Percentiles rank a stretch among this genome's conserved stretches.
These are phyloP conservation scores for Madurella fahalii DNA, from an alignment of 2,329 filamentous ascomycete genomes.

Conservation along the genomic window DNA sequence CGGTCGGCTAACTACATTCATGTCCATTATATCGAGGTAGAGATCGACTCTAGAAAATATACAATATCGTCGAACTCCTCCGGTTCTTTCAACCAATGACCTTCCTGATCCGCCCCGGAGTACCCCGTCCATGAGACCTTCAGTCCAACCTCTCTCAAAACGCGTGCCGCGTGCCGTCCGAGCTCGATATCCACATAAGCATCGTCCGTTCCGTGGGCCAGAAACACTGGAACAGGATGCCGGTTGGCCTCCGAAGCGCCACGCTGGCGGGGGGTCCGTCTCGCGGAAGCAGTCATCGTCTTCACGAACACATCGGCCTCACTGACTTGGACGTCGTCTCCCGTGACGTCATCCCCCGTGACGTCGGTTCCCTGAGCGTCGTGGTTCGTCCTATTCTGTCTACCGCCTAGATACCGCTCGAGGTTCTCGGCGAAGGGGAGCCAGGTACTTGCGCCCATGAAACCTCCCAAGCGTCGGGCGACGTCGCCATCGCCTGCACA, in stretches of 20 bases:
- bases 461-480: not conserved
- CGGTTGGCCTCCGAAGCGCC: not conserved
- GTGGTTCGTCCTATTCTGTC: not conserved
- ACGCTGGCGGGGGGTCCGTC: not conserved
- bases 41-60: not conserved
- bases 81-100: not conserved
- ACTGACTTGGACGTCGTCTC: not conserved
- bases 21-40: not conserved
- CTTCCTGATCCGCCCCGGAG: not conserved
- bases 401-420: not conserved
- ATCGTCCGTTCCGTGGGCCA: not conserved
- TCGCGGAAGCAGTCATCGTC: not conserved
- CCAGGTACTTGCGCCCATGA: not conserved
- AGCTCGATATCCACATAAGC: slow-evolving; percentile 1
- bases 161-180: not conserved
- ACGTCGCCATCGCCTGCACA: not conserved
- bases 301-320: not conserved
- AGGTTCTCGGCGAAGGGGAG: not conserved
- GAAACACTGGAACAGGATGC: not conserved
- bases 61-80: slow-evolving; percentile 2
- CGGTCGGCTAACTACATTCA: too few species aligned
- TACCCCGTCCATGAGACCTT: not conserved
- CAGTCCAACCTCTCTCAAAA: not conserved
- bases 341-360: not conserved
- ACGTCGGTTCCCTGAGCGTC: too few species aligned